These are phyloP conservation scores for Cyanidium caldarium DNA, from an alignment of 23 red algal species.

Conservation along the genomic window DNA sequence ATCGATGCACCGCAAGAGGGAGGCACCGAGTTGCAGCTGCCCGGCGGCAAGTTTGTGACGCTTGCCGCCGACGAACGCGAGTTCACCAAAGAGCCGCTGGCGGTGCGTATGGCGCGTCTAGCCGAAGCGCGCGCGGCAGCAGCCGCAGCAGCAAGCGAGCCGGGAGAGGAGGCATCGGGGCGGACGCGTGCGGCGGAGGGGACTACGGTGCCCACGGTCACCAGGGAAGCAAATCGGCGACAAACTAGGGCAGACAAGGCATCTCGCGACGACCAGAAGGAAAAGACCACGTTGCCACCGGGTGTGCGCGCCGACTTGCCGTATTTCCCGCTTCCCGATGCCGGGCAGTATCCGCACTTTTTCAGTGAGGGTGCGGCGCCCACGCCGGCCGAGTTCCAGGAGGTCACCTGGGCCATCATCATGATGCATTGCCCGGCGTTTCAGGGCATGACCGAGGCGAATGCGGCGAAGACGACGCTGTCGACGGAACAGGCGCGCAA, in stretches of 20 bases:
- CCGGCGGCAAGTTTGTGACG: conserved; percentile 1
- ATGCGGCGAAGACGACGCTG: no score
- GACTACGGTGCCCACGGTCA: not conserved
- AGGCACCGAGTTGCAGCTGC: not conserved
- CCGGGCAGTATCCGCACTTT: not conserved
- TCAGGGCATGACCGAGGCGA: no score
- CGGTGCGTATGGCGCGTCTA: not conserved
- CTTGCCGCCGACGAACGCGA: conserved; percentile 1
- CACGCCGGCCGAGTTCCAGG: not conserved
- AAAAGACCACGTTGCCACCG: not conserved
- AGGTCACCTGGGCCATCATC: not conserved
- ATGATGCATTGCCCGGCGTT: no score
- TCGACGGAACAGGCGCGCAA: no score
- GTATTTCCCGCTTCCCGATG: not conserved
- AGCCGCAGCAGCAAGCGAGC: not conserved
- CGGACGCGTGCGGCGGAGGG: not conserved
- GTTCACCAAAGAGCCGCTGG: conserved; percentile 1
- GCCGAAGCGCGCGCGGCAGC: not conserved
- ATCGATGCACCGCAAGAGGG: conserved; percentile 49
- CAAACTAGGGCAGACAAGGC: not conserved
- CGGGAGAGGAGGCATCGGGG: not conserved
- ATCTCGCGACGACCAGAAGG: not conserved
- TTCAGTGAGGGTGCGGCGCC: not conserved
- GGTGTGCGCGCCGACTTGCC: not conserved
- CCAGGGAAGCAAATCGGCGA: not conserved